Evolutionary conservation across 2,329 filamentous ascomycete species (phyloP).

Genomic region (Aureobasidium sp.): DNA sequence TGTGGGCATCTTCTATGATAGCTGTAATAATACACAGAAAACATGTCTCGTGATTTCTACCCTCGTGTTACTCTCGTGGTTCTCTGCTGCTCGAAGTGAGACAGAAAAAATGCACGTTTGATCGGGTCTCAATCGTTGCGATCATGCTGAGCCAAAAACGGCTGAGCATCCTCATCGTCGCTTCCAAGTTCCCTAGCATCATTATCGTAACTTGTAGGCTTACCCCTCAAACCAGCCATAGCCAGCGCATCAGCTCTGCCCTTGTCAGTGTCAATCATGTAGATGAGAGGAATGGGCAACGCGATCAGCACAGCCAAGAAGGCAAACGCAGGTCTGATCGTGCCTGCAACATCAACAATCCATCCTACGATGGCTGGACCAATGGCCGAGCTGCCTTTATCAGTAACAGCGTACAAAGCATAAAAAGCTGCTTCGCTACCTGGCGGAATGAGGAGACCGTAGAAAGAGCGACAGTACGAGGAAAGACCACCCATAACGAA

Average conservation of each 20-base stretch:
- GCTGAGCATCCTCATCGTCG: neutral
- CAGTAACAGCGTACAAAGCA: conserved; percentile 87
- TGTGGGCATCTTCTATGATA: neutral
- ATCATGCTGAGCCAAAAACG: neutral
- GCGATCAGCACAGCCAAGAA: conserved; percentile 74
- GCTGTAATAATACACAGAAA: neutral
- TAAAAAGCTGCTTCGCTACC: conserved; percentile 91
- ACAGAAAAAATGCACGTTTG: too few species aligned
- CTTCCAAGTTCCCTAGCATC: neutral
- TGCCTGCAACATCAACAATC: conserved; percentile 61
- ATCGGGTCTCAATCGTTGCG: neutral
- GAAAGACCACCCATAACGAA: conserved; percentile 81
- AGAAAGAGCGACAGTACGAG: conserved; percentile 81
- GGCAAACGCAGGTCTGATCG: conserved; percentile 57
- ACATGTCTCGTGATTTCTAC: too few species aligned
- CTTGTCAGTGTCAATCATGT: conserved; percentile 65
- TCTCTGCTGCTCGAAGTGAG: too few species aligned
- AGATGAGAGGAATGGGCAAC: conserved; percentile 69
- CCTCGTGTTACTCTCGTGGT: too few species aligned
- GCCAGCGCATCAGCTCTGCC: conserved; percentile 27
- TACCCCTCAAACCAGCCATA: neutral
- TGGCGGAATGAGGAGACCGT: conserved; percentile 80
- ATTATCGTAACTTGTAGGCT: neutral
- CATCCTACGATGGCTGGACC: conserved; percentile 82
- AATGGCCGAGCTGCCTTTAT: conserved; percentile 87